phyloP scores from a whole-genome alignment of 192 early-diverging fungal genomes.

The Podochytrium sp. region DNA sequence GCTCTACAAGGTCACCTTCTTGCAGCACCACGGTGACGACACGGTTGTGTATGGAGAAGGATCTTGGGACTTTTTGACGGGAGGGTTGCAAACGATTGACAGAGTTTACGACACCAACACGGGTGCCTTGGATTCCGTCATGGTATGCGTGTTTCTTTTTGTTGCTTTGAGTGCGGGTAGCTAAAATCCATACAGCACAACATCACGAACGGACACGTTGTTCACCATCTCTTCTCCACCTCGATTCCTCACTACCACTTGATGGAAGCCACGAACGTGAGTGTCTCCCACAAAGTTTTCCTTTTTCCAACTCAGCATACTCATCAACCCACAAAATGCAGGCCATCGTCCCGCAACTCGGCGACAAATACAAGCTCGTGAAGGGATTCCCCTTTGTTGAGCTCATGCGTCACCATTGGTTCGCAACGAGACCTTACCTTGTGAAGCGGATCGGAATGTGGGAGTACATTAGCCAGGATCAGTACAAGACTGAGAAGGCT shows the following conservation, averaged over 20 bases:
- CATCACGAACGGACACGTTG: conserved; percentile 53
- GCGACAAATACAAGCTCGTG: conserved; percentile 33
- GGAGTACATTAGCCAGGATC: conserved; percentile 24
- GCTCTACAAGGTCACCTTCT: conserved; percentile 50
- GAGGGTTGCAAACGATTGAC: conserved; percentile 51
- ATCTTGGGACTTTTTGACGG: conserved; percentile 43
- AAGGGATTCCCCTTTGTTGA: conserved; percentile 44
- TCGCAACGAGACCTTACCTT: conserved; percentile 27
- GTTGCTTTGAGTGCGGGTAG: neutral
- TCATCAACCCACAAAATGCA: no score
- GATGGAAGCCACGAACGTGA: conserved; percentile 45
- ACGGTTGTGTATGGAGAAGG: conserved; percentile 40
- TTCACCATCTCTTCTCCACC: conserved; percentile 51
- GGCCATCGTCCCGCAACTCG: conserved; percentile 32
- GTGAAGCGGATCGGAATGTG: neutral
- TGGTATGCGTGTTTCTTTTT: conserved; percentile 2
- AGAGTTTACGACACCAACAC: conserved; percentile 40
- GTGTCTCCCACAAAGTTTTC: neutral
- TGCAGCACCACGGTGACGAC: conserved; percentile 45
- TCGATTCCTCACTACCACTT: conserved; percentile 49
- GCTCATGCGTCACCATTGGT: conserved; percentile 40
- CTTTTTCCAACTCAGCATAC: neutral
- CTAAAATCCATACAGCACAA: conserved; percentile 36
- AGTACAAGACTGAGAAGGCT: conserved; percentile 6
- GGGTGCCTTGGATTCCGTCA: conserved; percentile 38